Conservation (phyloP, 1,284 basidiomycete genomes). For the Ganoderma lingzhi region DNA sequence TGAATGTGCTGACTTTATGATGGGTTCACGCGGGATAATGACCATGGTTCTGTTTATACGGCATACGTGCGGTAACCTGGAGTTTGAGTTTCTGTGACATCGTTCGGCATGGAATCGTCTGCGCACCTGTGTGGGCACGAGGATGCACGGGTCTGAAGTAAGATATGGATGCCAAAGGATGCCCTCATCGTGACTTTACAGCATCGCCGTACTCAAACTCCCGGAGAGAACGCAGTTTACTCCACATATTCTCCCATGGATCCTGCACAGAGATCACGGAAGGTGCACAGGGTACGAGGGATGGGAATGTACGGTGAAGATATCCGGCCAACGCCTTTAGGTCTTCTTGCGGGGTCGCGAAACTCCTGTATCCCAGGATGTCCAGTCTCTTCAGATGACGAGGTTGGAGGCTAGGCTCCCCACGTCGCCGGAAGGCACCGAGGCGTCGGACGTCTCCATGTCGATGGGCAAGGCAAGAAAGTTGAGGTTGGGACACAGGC, state of each 20-base stretch:
- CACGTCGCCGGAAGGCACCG: neutral
- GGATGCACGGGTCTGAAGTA: neutral
- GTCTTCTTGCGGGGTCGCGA: neutral
- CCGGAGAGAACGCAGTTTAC: neutral
- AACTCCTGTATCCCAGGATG: conserved; percentile 1
- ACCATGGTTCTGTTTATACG: neutral
- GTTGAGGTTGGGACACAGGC: neutral
- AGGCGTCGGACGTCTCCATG: neutral
- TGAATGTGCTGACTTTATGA: conserved; percentile 29
- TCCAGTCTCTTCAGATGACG: conserved; percentile 6
- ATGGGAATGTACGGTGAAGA: neutral
- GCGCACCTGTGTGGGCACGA: neutral
- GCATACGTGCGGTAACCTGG: neutral
- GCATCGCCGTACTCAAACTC: neutral
- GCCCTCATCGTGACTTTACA: neutral
- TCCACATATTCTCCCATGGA: neutral
- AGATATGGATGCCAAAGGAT: neutral
- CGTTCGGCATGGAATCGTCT: neutral
- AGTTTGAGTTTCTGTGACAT: neutral
- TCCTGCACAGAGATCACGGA: neutral
- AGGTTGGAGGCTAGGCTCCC: neutral
- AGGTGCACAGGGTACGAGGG: neutral
- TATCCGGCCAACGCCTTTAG: neutral
- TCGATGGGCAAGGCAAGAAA: conserved; percentile 3
- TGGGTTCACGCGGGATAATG: neutral